Percentiles rank a stretch among this genome's conserved stretches.
These are phyloP conservation scores for Mallotus japonicus DNA, from an alignment of 441 rosid species.

Conservation along the genomic window DNA sequence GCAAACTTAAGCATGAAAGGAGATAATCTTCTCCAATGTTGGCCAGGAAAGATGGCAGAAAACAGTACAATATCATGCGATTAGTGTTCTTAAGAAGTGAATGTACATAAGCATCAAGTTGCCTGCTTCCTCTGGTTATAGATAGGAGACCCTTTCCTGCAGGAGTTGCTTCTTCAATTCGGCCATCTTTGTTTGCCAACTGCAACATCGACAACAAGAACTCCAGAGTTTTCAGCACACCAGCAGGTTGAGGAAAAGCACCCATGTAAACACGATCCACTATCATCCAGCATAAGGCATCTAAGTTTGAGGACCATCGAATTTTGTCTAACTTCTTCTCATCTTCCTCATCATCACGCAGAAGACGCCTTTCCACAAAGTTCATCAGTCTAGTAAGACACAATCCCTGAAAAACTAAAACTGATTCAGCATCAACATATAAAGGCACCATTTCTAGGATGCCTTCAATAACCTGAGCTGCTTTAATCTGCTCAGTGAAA, in stretches of 20 bases:
- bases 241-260: constrained; percentile 90
- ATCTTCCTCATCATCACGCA: constrained; percentile 99
- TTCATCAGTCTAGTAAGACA: constrained; percentile 92
- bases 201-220: constrained; percentile 98
- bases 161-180: constrained; percentile 91
- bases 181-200: constrained; percentile 97
- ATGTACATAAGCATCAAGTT: constrained; percentile 90
- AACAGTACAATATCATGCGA: constrained; percentile 90
- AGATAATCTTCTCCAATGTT: constrained; percentile 88
- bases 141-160: constrained; percentile 91
- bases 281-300: constrained; percentile 94
- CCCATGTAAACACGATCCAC: constrained; percentile 99
- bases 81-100: constrained; percentile 93
- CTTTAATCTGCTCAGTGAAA: constrained; percentile 88
- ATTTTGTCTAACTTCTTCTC: constrained; percentile 87
- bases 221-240: constrained; percentile 83
- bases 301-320: constrained; percentile 94
- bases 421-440: constrained; percentile 79
- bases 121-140: constrained; percentile 80
- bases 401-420: constrained; percentile 87
- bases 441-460: constrained; percentile 80
- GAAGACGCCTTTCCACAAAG: constrained; percentile 95
- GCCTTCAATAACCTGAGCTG: constrained; percentile 69
- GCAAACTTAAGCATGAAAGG: constrained; percentile 76
- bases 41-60: constrained; percentile 89